Evolutionary conservation across 2,329 filamentous ascomycete genomes (phyloP).

Genomic region (Sclerotinia trifoliorum): DNA sequence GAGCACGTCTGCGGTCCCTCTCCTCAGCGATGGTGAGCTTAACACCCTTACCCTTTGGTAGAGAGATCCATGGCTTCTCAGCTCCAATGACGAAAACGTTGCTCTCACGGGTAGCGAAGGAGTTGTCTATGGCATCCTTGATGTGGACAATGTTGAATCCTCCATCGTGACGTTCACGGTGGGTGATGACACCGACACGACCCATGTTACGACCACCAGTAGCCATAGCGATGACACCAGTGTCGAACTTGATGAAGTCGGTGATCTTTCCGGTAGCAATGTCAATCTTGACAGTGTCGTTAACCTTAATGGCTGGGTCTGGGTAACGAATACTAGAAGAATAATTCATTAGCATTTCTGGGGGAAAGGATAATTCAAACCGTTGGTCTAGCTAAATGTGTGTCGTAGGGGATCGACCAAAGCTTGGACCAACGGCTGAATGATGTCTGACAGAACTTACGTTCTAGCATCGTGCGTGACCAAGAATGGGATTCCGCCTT

Average conservation of each 20-base stretch:
- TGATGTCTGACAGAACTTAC: conserved; percentile 97
- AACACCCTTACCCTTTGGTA: conserved; percentile 99
- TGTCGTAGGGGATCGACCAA: conserved; percentile 62
- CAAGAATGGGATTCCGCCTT: conserved; percentile 99
- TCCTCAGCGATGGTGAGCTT: conserved; percentile 99
- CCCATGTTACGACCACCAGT: conserved; percentile 99
- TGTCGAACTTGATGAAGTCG: conserved; percentile 99
- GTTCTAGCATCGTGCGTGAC: conserved; percentile 99
- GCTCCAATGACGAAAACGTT: conserved; percentile 99
- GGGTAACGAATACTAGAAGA: conserved; percentile 91
- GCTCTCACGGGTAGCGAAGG: conserved; percentile 97
- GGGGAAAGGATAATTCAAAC: conserved; percentile 36
- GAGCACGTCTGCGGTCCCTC: conserved; percentile 91
- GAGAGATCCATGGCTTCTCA: conserved; percentile 98
- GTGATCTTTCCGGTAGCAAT: conserved; percentile 94
- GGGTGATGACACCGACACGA: conserved; percentile 99
- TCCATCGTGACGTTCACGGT: conserved; percentile 99
- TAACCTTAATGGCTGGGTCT: conserved; percentile 97
- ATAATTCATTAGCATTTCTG: conserved; percentile 39
- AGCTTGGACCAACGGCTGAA: conserved; percentile 99
- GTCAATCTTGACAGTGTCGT: conserved; percentile 99
- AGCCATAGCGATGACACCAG: conserved; percentile 95
- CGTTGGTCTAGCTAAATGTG: conserved; percentile 40
- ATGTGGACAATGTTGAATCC: conserved; percentile 99
- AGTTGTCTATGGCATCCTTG: conserved; percentile 99